Conservation (phyloP, 163 green algal species). For the Botryococcus braunii region DNA sequence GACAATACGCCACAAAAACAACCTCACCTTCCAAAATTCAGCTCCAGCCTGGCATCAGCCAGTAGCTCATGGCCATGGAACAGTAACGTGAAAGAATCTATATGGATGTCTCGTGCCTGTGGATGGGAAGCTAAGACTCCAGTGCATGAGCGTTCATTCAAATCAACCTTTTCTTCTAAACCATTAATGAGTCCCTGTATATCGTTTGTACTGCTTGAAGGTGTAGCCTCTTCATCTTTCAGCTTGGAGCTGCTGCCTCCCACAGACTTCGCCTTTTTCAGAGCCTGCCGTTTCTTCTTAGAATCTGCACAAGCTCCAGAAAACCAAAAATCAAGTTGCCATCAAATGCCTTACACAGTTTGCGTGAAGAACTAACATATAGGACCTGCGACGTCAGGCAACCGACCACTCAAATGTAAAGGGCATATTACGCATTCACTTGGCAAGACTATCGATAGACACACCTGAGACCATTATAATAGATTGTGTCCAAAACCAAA, state of each 20-base stretch:
- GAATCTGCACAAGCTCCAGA: too few species aligned
- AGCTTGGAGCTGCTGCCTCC: not conserved
- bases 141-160: slow-evolving; percentile 60
- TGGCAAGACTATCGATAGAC: too few species aligned
- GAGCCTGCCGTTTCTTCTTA: slow-evolving; percentile 50
- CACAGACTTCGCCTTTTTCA: slow-evolving; percentile 29
- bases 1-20: too few species aligned
- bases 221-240: not conserved
- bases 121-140: slow-evolving; percentile 75
- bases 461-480: too few species aligned
- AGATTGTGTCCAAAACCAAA: too few species aligned
- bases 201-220: not conserved
- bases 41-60: slow-evolving; percentile 65
- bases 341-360: too few species aligned
- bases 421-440: too few species aligned
- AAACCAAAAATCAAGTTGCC: too few species aligned
- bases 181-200: not conserved
- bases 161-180: slow-evolving; percentile 1
- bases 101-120: slow-evolving; percentile 74
- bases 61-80: slow-evolving; percentile 85
- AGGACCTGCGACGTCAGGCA: too few species aligned
- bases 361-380: too few species aligned
- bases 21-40: slow-evolving; percentile 78
- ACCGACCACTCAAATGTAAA: too few species aligned
- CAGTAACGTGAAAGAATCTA: slow-evolving; percentile 75